Percentiles rank a stretch among this genome's conserved stretches.
These are phyloP conservation scores for Nissolia schottii DNA, from an alignment of 306 rosid species.

Conservation along the genomic window DNA sequence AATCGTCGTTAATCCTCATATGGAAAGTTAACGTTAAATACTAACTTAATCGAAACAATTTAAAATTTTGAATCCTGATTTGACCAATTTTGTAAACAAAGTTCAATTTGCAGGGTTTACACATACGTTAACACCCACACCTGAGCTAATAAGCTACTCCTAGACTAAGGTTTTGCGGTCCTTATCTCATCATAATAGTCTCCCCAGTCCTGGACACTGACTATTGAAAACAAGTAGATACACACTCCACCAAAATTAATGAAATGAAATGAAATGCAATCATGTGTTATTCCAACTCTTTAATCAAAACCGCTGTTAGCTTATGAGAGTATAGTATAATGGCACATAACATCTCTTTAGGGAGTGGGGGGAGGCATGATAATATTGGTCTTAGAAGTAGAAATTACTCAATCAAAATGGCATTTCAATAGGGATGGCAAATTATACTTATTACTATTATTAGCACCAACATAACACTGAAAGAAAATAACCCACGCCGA, in stretches of 20 bases:
- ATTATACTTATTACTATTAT: background rate
- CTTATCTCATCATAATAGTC: background rate
- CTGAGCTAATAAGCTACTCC: too few relatives aligned
- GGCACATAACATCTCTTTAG: background rate
- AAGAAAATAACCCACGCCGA: constrained; percentile 6
- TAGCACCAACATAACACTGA: background rate
- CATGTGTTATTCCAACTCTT: constrained; percentile 3
- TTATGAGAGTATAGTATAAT: background rate
- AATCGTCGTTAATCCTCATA: too few relatives aligned
- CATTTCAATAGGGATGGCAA: background rate
- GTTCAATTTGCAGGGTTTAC: too few relatives aligned
- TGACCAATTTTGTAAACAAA: too few relatives aligned
- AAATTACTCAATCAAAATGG: constrained; percentile 10
- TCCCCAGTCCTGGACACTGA: background rate
- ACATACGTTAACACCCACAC: too few relatives aligned
- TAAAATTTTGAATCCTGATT: too few relatives aligned
- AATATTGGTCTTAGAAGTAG: constrained; percentile 1
- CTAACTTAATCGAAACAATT: too few relatives aligned
- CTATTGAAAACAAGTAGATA: background rate
- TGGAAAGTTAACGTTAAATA: too few relatives aligned
- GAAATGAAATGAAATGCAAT: background rate
- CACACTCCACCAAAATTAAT: background rate
- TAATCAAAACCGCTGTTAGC: constrained; percentile 1
- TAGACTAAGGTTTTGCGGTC: background rate
- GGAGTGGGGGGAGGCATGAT: background rate